Evolutionary conservation across 2,329 filamentous ascomycete genomes (phyloP).

Genomic region (Phaeophleospora eucalypticola): DNA sequence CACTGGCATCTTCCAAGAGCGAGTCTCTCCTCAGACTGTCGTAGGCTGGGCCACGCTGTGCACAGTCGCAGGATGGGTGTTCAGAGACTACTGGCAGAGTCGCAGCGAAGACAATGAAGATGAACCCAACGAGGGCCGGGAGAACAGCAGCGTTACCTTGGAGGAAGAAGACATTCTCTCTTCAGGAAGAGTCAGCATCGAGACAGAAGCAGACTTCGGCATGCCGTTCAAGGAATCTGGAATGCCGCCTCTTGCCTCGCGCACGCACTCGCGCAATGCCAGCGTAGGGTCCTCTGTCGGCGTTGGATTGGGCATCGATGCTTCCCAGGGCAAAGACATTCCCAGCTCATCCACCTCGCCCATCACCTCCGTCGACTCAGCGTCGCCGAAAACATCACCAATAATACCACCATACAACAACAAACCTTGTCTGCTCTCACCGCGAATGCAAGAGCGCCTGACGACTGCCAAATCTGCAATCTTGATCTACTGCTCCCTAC

Average conservation of each 20-base stretch:
- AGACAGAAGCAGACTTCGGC: conserved; percentile 18
- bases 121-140: conserved; percentile 23
- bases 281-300: conserved; percentile 1
- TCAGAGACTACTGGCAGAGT: conserved; percentile 89
- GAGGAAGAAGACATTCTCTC: conserved; percentile 5
- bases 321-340: neutral
- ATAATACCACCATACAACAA: conserved; percentile 36
- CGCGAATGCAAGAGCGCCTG: conserved; percentile 60
- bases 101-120: conserved; percentile 57
- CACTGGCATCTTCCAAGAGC: conserved; percentile 78
- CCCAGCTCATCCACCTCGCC: neutral
- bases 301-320: neutral
- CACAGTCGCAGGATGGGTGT: conserved; percentile 80
- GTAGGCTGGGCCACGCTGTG: conserved; percentile 78
- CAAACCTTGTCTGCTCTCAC: conserved; percentile 43
- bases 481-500: conserved; percentile 85
- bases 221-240: conserved; percentile 19
- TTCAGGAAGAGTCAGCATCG: conserved; percentile 13
- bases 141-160: conserved; percentile 4
- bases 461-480: conserved; percentile 87
- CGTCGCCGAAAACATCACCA: conserved; percentile 8
- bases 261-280: conserved; percentile 6
- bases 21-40: conserved; percentile 84
- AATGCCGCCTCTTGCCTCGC: neutral
- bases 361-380: neutral